A percentile compares a stretch with the other conserved stretches of the same genome.
Conservation (phyloP, 371 early-diverging fungal genomes). For the Syncephalastrum monosporum region DNA sequence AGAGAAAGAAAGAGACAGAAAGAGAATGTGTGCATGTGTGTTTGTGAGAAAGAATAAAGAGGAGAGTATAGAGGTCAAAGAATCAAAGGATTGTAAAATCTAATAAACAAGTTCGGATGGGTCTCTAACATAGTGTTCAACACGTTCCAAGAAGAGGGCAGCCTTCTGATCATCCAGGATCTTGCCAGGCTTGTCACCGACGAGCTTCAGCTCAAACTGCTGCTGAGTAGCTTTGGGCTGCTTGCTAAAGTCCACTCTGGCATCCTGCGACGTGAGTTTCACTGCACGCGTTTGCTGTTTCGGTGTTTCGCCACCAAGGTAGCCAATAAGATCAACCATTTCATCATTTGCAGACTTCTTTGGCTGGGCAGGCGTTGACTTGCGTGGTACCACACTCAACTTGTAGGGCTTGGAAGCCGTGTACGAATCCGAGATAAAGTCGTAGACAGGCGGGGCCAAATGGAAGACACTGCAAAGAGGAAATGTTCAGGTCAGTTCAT, state of each 20-base stretch:
- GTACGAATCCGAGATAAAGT: constrained; percentile 47
- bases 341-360: constrained; percentile 15
- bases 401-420: constrained; percentile 37
- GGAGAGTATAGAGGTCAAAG: not conserved
- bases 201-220: constrained; percentile 37
- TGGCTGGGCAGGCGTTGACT: constrained; percentile 10
- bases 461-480: constrained; percentile 26
- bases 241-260: constrained; percentile 18
- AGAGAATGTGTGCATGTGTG: not conserved
- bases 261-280: constrained; percentile 16
- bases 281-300: constrained; percentile 15
- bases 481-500: not conserved
- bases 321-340: constrained; percentile 42
- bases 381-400: constrained; percentile 24
- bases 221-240: constrained; percentile 18
- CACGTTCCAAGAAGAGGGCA: constrained; percentile 43
- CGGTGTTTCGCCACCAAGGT: constrained; percentile 28
- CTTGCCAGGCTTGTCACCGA: constrained; percentile 35
- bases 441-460: constrained; percentile 42
- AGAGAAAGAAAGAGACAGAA: not conserved
- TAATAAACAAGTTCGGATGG: constrained; percentile 35
- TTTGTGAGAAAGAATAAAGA: not conserved
- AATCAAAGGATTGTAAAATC: not conserved
- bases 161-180: constrained; percentile 39
- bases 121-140: constrained; percentile 47